These are phyloP conservation scores for Rhodotorula graminis DNA, from an alignment of 768 basidiomycete genomes.

Conservation along the genomic window DNA sequence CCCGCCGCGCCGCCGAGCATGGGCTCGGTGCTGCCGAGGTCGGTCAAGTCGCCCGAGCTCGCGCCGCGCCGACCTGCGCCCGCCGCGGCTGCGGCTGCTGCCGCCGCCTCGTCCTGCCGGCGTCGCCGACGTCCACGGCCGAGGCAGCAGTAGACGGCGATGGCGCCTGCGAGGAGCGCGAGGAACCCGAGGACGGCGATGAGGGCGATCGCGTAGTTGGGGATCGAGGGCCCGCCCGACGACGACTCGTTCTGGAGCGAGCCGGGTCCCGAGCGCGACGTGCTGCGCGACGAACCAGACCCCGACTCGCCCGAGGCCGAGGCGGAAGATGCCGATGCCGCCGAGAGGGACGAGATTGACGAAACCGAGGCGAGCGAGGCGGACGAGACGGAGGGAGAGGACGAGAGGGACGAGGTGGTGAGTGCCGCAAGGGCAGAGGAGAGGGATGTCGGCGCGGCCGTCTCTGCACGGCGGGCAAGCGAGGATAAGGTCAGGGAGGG, in stretches of 20 bases:
- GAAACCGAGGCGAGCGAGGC: constrained; percentile 41
- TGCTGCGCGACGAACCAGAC: not conserved
- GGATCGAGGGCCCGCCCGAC: constrained; percentile 9
- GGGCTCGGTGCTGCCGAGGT: constrained; percentile 62
- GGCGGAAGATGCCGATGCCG: not conserved
- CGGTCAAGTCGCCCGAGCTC: constrained; percentile 45
- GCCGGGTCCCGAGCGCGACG: not conserved
- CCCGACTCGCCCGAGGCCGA: constrained; percentile 5
- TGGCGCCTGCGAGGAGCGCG: constrained; percentile 65
- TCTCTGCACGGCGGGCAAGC: constrained; percentile 47
- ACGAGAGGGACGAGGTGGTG: constrained; percentile 61
- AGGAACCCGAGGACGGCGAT: constrained; percentile 80
- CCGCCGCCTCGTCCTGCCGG: not conserved
- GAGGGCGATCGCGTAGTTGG: constrained; percentile 66
- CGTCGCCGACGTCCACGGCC: constrained; percentile 57
- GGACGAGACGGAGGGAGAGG: constrained; percentile 37
- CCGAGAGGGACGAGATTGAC: constrained; percentile 8
- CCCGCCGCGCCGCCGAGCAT: constrained; percentile 64
- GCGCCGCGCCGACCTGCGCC: constrained; percentile 18
- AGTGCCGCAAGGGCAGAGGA: constrained; percentile 60
- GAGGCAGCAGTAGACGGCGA: constrained; percentile 68
- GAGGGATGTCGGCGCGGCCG: constrained; percentile 37
- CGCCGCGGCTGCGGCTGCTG: constrained; percentile 46
- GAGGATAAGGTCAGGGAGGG: not conserved
- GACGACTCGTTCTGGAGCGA: constrained; percentile 10